Base-by-base conservation (phyloP, 352 stramenopile genomes). In the Chrysophaeum taylorii region DNA sequence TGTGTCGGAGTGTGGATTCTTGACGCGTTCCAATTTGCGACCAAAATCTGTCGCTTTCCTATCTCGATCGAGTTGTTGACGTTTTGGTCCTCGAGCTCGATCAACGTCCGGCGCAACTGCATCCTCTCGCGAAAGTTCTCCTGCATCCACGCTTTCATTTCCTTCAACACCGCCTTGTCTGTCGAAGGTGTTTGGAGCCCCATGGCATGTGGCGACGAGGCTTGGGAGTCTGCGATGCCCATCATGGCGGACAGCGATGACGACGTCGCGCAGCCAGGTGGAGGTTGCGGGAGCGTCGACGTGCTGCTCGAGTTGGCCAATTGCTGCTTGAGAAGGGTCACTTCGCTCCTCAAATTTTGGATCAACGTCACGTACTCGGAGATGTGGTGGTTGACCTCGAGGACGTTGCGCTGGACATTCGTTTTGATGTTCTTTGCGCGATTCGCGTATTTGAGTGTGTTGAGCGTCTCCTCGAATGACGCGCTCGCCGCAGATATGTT, bases 351-450 rank as follows among this genome's bases (percentile, higher is more conserved):
- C n/a, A 96, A 74, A 27, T 82, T 86, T 0, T 76, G 79, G 53
- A 96, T 94, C 12, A 96, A 76, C 12, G 76, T 76, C 9, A 87
- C 87, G 66, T 95, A 95, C 73, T 92, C 86, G 7, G 80, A 79
- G 54, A 91, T 87, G 72, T 91, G 78, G 73, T 94, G 85, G 60
- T 93, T 89, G 0, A 92, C 82, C 38, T 85, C 87, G 18, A 94
- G 79, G 0, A 94, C 85, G 69, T 96, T 96, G 18, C 79, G 45
- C 48, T 76, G 73, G 36, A 93, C 81, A 0, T 86, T 93, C 9
- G 89, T 96, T 76, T 95, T 94, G 78, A 96, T 95, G 70, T 92
- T 94, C 74, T 95, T 94, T 15, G 89, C 89, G 53, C 89, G 79
- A 62, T 94, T 93, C 1, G 89, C 89, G 72, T 95, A 95, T 73